Percentiles rank a stretch among this genome's conserved stretches.
Evolutionary conservation across 306 rosid species (phyloP).

Genomic region (Mucuna pruriens): DNA sequence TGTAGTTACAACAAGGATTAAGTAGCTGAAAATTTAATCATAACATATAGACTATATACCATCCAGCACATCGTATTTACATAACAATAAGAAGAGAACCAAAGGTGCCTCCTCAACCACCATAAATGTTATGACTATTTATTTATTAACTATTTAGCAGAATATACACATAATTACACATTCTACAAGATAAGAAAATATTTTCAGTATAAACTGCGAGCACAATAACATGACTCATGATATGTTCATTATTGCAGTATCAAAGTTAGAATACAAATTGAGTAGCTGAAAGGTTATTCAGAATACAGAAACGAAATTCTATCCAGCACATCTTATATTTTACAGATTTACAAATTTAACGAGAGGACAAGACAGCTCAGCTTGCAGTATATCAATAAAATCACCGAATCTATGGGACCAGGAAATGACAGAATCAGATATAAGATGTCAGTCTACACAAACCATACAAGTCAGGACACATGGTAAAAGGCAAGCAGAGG

Average conservation of each 20-base stretch:
- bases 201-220: neutral
- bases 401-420: neutral
- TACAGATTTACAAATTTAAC: neutral
- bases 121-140: slow-evolving; percentile 15
- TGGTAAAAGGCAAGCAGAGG: neutral
- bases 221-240: neutral
- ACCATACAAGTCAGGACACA: neutral
- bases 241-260: slow-evolving; percentile 4
- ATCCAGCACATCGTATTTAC: neutral
- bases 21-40: neutral
- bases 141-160: neutral
- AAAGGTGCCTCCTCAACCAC: slow-evolving; percentile 22
- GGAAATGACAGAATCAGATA: slow-evolving; percentile 22
- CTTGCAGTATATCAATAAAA: neutral
- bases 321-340: neutral
- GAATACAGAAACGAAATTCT: neutral
- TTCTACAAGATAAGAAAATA: neutral
- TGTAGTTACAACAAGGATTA: neutral
- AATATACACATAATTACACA: neutral
- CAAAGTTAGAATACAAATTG: neutral
- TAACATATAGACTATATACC: neutral
- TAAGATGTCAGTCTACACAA: neutral
- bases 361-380: neutral
- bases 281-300: neutral
- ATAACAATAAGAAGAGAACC: neutral